Conservation (phyloP, 2,329 filamentous ascomycete genomes). For the Geosmithia flava region DNA sequence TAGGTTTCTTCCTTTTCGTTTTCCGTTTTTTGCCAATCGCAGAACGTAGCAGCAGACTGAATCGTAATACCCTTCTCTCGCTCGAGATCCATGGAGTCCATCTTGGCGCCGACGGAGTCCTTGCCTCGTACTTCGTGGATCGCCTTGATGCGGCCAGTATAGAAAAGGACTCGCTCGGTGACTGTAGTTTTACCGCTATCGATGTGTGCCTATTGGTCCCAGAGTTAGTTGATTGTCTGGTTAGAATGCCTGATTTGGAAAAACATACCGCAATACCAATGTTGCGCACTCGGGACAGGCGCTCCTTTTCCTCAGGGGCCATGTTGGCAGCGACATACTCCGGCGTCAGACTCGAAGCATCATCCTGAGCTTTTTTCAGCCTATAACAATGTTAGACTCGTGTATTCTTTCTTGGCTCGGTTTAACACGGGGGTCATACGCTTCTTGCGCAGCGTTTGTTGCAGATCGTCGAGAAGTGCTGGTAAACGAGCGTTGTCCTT, state of each 20-base stretch:
- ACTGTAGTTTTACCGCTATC: constrained; percentile 97
- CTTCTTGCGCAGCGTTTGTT: constrained; percentile 25
- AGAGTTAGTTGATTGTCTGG: not conserved
- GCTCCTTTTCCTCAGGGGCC: constrained; percentile 62
- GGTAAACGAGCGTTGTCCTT: constrained; percentile 18
- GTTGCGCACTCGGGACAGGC: constrained; percentile 76
- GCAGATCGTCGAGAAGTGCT: constrained; percentile 14
- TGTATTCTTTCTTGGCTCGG: constrained; percentile 2
- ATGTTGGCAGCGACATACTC: constrained; percentile 66
- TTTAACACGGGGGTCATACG: constrained; percentile 14
- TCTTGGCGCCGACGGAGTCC: constrained; percentile 93
- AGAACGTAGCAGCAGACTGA: constrained; percentile 94
- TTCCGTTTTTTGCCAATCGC: constrained; percentile 86
- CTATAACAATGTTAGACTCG: constrained; percentile 8
- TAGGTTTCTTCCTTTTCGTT: constrained; percentile 80
- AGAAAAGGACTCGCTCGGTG: constrained; percentile 94
- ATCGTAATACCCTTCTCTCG: constrained; percentile 98
- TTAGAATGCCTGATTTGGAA: not conserved
- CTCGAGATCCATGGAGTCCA: constrained; percentile 99
- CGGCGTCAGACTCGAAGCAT: constrained; percentile 36
- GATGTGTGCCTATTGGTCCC: constrained; percentile 64
- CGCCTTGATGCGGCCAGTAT: constrained; percentile 90
- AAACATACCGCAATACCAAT: constrained; percentile 82
- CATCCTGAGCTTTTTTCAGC: constrained; percentile 41
- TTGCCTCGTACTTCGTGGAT: constrained; percentile 96